Conservation (phyloP, 768 basidiomycete species). For the Mycena filopes region DNA sequence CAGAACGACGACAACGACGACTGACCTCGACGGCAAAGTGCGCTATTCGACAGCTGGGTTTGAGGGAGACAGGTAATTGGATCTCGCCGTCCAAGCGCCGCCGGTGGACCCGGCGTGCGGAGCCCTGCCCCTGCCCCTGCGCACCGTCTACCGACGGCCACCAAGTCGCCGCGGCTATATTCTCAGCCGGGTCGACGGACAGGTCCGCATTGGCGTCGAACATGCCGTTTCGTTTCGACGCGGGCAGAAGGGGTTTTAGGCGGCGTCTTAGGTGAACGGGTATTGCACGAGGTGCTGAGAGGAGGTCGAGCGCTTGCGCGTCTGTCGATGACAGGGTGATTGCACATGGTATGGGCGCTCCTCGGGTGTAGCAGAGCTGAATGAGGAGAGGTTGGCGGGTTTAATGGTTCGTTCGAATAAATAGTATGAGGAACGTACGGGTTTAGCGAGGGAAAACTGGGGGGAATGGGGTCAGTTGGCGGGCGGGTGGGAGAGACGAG, state of each 20-base stretch:
- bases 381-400: background rate
- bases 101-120: background rate
- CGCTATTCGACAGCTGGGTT: slow-evolving; percentile 30
- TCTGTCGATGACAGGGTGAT: slow-evolving; percentile 26
- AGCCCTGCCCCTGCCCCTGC: background rate
- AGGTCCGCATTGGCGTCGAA: slow-evolving; percentile 33
- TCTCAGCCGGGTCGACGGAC: slow-evolving; percentile 29
- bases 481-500: background rate
- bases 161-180: slow-evolving; percentile 27
- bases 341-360: slow-evolving; percentile 32
- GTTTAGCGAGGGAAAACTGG: slow-evolving; percentile 32
- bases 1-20: background rate
- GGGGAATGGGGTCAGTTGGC: background rate
- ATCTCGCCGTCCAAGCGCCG: slow-evolving; percentile 34
- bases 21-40: slow-evolving; percentile 35
- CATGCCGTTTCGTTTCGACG: slow-evolving; percentile 29
- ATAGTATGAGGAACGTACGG: slow-evolving; percentile 19
- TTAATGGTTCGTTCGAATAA: background rate
- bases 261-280: slow-evolving; percentile 30
- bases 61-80: slow-evolving; percentile 27
- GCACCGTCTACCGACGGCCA: slow-evolving; percentile 21
- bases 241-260: slow-evolving; percentile 18
- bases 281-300: slow-evolving; percentile 32
- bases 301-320: slow-evolving; percentile 35
- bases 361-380: slow-evolving; percentile 35